Percentiles rank a stretch among this genome's conserved stretches.
Evolutionary conservation across 2,329 filamentous ascomycete species (phyloP).

Genomic region (Sarocladium brachiariae): DNA sequence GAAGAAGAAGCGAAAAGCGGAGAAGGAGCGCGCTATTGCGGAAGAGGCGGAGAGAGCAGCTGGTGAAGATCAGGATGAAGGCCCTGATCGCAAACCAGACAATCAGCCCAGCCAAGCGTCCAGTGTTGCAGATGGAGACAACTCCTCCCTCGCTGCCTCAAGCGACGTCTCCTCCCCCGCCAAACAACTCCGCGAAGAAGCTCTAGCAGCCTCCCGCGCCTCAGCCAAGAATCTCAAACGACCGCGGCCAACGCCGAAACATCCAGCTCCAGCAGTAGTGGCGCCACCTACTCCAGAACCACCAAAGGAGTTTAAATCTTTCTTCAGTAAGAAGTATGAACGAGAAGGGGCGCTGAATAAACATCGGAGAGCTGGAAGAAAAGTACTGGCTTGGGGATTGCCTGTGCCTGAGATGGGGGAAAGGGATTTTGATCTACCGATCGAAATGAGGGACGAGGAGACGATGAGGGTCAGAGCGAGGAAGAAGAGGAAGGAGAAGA

Average conservation of each 20-base stretch:
- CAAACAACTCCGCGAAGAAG: conserved; percentile 69
- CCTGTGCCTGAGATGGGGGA: conserved; percentile 67
- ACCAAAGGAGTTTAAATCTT: conserved; percentile 69
- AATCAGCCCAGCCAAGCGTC: conserved; percentile 9
- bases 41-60: conserved; percentile 22
- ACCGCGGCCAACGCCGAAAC: conserved; percentile 13
- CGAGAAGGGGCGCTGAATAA: conserved; percentile 73
- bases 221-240: neutral
- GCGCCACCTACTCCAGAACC: conserved; percentile 30
- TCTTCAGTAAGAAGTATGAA: conserved; percentile 74
- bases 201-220: conserved; percentile 35
- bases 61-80: conserved; percentile 27
- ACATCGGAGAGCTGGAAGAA: conserved; percentile 61
- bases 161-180: conserved; percentile 39
- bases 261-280: conserved; percentile 11
- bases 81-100: conserved; percentile 18
- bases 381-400: conserved; percentile 72
- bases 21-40: conserved; percentile 55
- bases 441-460: conserved; percentile 52
- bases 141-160: conserved; percentile 51
- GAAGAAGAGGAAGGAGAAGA: conserved; percentile 53
- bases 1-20: conserved; percentile 69
- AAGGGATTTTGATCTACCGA: conserved; percentile 68
- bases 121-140: conserved; percentile 34
- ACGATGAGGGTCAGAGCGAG: conserved; percentile 52